phyloP scores from a whole-genome alignment of 768 basidiomycete genomes.

The Grammothele lineata region DNA sequence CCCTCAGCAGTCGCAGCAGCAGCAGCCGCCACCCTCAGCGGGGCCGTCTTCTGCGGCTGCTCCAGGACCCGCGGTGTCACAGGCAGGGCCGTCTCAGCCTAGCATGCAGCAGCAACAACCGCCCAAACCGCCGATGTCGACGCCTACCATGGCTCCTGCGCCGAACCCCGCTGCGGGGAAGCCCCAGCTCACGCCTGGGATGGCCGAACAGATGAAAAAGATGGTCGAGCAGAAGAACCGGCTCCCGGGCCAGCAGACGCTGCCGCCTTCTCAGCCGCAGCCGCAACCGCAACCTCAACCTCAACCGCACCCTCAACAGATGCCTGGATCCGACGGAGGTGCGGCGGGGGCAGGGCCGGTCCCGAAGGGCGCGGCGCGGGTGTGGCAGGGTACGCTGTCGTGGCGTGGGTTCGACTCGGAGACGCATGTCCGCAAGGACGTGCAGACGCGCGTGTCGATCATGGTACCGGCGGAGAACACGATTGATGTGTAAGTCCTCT shows the following conservation, averaged over 20 bases:
- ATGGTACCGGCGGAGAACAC: slow-evolving; percentile 19
- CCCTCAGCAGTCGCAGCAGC: too few species aligned
- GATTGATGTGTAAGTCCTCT: slow-evolving; percentile 36
- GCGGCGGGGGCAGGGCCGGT: not conserved
- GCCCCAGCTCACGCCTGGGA: slow-evolving; percentile 14
- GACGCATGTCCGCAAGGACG: slow-evolving; percentile 37
- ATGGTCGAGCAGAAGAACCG: slow-evolving; percentile 41
- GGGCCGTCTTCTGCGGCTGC: too few species aligned
- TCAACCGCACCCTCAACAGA: not conserved
- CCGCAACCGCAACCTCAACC: slow-evolving; percentile 4
- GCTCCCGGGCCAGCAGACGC: too few species aligned
- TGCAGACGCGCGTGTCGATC: slow-evolving; percentile 37
- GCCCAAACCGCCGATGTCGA: not conserved
- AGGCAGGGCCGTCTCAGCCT: too few species aligned
- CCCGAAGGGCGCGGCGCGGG: slow-evolving; percentile 2
- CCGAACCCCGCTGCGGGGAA: slow-evolving; percentile 3
- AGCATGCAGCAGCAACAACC: not conserved
- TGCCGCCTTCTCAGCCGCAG: slow-evolving; percentile 16
- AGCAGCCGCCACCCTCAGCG: too few species aligned
- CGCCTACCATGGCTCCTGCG: not conserved
- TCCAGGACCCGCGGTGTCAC: too few species aligned
- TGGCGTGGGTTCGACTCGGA: slow-evolving; percentile 38
- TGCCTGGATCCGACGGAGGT: too few species aligned
- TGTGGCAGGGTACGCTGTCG: slow-evolving; percentile 48
- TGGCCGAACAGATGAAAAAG: slow-evolving; percentile 44